Evolutionary conservation across 495 filamentous ascomycete genomes (phyloP), one percentile per base, ranked within the genome.

Genomic region (Xylaria longipes): DNA sequence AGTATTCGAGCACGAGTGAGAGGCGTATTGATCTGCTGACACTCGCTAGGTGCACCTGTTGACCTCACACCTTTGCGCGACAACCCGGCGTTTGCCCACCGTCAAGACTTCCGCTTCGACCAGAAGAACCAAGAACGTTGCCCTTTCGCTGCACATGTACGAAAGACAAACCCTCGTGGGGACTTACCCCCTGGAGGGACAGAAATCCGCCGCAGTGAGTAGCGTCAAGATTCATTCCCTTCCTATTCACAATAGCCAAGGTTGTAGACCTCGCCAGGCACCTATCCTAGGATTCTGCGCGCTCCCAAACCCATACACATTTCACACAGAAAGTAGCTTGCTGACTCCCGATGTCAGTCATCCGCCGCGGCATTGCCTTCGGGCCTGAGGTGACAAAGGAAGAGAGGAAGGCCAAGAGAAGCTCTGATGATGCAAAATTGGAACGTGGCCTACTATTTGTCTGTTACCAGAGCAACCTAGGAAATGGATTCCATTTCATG

Each of bases 281-380:
- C 46, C n/a, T 50, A 22, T 50, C 46, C 11, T 52, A 14, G 48
- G 48, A 27, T 22, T 3, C 48, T 25, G 3, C 48, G 22, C 48
- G 11, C 22, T 11, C 48, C 22, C 11, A 52, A 45, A 64, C 8
- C 35, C 41, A 41, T 17, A 4, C 14, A 33, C n/a, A 15, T 39
- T 11, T 41, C 27, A 22, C 37, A 25, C 29, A 27, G 37, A 56
- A 50, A 58, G 33, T 35, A 48, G 9, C 7, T 43, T 64, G 29
- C 69, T 71, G 31, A 71, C 33, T 20, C 6, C 17, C 14, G 6
- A 41, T 4, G 20, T 57, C 5, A 71, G 69, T 84, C 63, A 73
- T 84, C 50, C 82, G 82, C 20, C 79, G 81, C 60, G 82, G 82
- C 35, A 83, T 84, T 57, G 77, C 79, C n/a, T 84, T 80, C 62